Evolutionary conservation across 176 grass and related monocot species (phyloP), one percentile per base, ranked within the genome.

Genomic region (Pontederia crassipes): DNA sequence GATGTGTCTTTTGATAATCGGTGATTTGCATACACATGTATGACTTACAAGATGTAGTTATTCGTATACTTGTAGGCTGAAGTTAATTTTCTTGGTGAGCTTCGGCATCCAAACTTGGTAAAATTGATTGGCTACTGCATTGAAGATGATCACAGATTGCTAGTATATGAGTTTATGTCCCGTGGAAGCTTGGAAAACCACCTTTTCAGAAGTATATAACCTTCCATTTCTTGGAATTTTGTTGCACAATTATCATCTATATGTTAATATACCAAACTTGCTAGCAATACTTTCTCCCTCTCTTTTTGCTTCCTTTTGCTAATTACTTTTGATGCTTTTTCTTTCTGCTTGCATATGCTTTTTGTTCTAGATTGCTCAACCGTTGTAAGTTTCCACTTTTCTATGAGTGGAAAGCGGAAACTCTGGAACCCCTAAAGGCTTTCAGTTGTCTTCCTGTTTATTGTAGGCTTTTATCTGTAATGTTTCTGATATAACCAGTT

Each of bases 101-200:
- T 98, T 74, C 94, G 72, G 64, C 87, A 98, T 79, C 94, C 82
- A 63, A 89, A 98, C 66, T 81, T 98, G 71, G 94, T 98, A 72
- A 98, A 79, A 62, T 88, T 98, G 68, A 82, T 98, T 66, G 94
- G 94, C 57, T 98, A 98, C 62, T 93, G 94, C 77, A 98, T 93
- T 75, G 94, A 98, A 88, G 94, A 98, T 89, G 88, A 98, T 66
- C 94, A 98, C 70, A 78, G 94, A 77, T 76, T 98, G 84, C 78
- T 98, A 58, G 94, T 75, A 11, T 98, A 98, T 9, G 94, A 98
- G 81, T 98, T 98, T 69, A 98, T 98, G 94, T 85, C 88, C 24
- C 87, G 94, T 65, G 94, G 94, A 80, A 98, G 94, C 70, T 79
- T 98, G 73, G 94, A 98, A 77, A 98, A 92, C 65, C 94, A 98